phyloP scores from a whole-genome alignment of 2,329 filamentous ascomycete species.

The Ophiobolus disseminans region DNA sequence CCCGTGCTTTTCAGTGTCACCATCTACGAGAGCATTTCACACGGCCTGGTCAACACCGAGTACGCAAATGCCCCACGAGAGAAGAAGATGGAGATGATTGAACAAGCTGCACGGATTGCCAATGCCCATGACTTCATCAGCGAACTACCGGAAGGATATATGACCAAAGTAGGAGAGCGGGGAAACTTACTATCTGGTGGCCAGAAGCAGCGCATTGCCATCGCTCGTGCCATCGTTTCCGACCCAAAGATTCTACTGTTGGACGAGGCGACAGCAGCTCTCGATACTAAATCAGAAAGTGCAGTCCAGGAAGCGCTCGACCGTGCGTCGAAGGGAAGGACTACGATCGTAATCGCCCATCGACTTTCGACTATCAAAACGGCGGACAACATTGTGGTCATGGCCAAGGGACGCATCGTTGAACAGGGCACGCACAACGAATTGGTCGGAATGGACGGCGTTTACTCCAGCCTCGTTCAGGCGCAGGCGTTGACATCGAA shows the following conservation, averaged over 20 bases:
- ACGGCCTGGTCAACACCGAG: slow-evolving; percentile 85
- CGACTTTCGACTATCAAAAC: slow-evolving; percentile 92
- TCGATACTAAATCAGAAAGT: slow-evolving; percentile 94
- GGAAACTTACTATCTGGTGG: slow-evolving; percentile 92
- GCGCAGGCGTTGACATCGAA: slow-evolving; percentile 69
- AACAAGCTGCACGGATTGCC: slow-evolving; percentile 84
- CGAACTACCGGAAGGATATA: slow-evolving; percentile 82
- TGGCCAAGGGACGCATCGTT: slow-evolving; percentile 82
- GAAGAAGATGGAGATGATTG: slow-evolving; percentile 72
- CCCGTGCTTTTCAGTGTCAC: slow-evolving; percentile 88
- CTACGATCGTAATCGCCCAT: slow-evolving; percentile 96
- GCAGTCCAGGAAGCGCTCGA: slow-evolving; percentile 94
- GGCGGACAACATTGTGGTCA: slow-evolving; percentile 95
- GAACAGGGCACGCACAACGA: slow-evolving; percentile 90
- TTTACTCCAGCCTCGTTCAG: slow-evolving; percentile 85
- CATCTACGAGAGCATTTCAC: slow-evolving; percentile 87
- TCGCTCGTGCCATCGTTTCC: slow-evolving; percentile 87
- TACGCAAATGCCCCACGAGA: slow-evolving; percentile 72
- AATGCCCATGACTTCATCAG: slow-evolving; percentile 94
- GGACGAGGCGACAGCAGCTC: slow-evolving; percentile 91
- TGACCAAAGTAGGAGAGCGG: slow-evolving; percentile 94
- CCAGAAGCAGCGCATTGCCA: slow-evolving; percentile 96
- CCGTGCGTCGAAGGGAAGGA: slow-evolving; percentile 81
- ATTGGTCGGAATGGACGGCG: slow-evolving; percentile 71
- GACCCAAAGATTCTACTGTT: slow-evolving; percentile 91